These are phyloP conservation scores for Anthracocystis setariae DNA, from an alignment of 1,284 basidiomycete genomes.

Conservation along the genomic window DNA sequence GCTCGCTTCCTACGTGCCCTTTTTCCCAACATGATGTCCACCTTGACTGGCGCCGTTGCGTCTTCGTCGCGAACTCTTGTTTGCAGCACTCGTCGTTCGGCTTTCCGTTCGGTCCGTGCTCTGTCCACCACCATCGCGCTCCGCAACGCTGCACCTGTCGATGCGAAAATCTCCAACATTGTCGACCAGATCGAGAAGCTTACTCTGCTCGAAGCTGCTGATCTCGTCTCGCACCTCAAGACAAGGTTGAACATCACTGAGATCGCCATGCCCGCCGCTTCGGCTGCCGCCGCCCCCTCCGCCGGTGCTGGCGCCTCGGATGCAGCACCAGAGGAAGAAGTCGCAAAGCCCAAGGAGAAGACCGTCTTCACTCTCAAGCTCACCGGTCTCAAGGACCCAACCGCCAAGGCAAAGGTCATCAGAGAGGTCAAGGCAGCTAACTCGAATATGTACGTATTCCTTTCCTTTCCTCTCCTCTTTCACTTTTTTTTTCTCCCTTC, in stretches of 20 bases:
- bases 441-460: constrained; percentile 59
- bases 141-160: constrained; percentile 26
- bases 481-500: background rate
- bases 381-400: constrained; percentile 61
- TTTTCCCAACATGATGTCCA: constrained; percentile 16
- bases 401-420: constrained; percentile 88
- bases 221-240: constrained; percentile 92
- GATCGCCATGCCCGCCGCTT: constrained; percentile 88
- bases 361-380: constrained; percentile 90
- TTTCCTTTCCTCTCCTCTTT: too few relatives aligned
- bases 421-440: constrained; percentile 88
- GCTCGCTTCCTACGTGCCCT: background rate
- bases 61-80: constrained; percentile 25
- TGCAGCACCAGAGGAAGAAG: constrained; percentile 71
- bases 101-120: constrained; percentile 14
- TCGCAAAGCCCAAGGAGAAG: constrained; percentile 99
- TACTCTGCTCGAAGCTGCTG: constrained; percentile 94
- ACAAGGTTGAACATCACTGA: constrained; percentile 96
- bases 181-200: constrained; percentile 93
- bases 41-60: constrained; percentile 25
- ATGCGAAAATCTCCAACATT: constrained; percentile 79
- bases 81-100: constrained; percentile 4
- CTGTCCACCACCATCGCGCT: constrained; percentile 12
- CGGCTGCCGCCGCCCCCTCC: constrained; percentile 68
- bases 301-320: constrained; percentile 34